Percentiles rank a stretch among this genome's conserved stretches.
phyloP scores from a whole-genome alignment of 805 yeast species.

The Cyberlindnera euphorbiiphila region DNA sequence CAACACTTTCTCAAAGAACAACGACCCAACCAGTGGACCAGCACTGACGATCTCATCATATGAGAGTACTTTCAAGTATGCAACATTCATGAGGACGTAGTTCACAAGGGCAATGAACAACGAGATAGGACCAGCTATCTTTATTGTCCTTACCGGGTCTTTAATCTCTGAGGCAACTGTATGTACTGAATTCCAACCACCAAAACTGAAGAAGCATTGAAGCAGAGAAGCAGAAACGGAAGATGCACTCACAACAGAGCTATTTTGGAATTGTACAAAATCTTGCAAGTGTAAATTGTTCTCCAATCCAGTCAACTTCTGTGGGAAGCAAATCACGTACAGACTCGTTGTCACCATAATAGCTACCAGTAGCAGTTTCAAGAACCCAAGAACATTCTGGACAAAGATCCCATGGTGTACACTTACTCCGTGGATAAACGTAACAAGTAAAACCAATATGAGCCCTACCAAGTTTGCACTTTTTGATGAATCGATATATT shows the following conservation, averaged over 20 bases:
- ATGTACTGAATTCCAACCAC: conserved; percentile 64
- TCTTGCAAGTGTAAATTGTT: conserved; percentile 27
- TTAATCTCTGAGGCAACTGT: conserved; percentile 58
- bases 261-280: conserved; percentile 32
- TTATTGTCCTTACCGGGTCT: conserved; percentile 54
- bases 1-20: conserved; percentile 51
- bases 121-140: conserved; percentile 58
- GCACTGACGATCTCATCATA: conserved; percentile 49
- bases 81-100: conserved; percentile 49
- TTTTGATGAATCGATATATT: conserved; percentile 28
- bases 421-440: conserved; percentile 53
- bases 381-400: conserved; percentile 59
- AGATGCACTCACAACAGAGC: conserved; percentile 34
- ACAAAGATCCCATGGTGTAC: conserved; percentile 54
- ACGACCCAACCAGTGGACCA: conserved; percentile 57
- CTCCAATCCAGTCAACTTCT: conserved; percentile 43
- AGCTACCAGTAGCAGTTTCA: conserved; percentile 52
- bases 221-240: conserved; percentile 52
- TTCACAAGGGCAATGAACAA: conserved; percentile 44
- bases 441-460: conserved; percentile 32
- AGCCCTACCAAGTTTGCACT: conserved; percentile 40
- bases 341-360: conserved; percentile 56
- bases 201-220: conserved; percentile 54
- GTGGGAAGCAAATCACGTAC: conserved; percentile 46
- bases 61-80: conserved; percentile 53